Evolutionary conservation across 805 yeast species (phyloP).

Genomic region (Limtongia smithiae): DNA sequence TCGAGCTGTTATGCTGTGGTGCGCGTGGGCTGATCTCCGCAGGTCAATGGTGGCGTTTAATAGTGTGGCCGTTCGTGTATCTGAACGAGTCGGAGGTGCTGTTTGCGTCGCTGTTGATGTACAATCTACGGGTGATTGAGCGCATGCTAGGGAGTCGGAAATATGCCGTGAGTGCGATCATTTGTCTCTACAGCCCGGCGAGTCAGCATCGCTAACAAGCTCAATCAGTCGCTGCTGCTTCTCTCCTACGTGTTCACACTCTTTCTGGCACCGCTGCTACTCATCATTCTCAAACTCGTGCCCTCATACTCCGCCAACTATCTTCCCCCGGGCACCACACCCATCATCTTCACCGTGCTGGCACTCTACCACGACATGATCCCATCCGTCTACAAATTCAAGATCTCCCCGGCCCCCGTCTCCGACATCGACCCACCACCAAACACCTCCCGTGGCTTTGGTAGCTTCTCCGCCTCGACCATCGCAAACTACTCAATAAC

Average conservation of each 20-base stretch:
- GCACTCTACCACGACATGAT: conserved; percentile 40
- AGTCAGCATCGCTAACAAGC: neutral
- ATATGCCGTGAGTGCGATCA: conserved; percentile 33
- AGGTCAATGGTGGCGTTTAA: conserved; percentile 40
- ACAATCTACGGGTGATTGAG: conserved; percentile 42
- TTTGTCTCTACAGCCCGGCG: neutral
- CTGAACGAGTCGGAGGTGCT: conserved; percentile 41
- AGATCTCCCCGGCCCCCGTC: conserved; percentile 29
- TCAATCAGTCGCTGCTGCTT: conserved; percentile 22
- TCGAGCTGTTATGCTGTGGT: conserved; percentile 2
- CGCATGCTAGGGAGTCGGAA: conserved; percentile 41
- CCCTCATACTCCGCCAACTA: conserved; percentile 27
- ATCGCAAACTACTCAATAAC: conserved; percentile 15
- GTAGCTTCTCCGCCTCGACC: neutral
- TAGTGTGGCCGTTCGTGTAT: conserved; percentile 35
- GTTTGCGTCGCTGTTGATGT: conserved; percentile 38
- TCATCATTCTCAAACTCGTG: conserved; percentile 21
- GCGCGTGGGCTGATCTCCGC: conserved; percentile 9
- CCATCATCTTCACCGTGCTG: conserved; percentile 38
- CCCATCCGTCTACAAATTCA: conserved; percentile 43
- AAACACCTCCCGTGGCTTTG: neutral
- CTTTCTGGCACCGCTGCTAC: conserved; percentile 28
- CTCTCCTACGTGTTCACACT: conserved; percentile 29
- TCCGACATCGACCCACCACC: conserved; percentile 9
- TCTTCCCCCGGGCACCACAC: conserved; percentile 40